Base-by-base conservation (phyloP, 1,284 basidiomycete genomes). In the Sphaerobolus stellatus region DNA sequence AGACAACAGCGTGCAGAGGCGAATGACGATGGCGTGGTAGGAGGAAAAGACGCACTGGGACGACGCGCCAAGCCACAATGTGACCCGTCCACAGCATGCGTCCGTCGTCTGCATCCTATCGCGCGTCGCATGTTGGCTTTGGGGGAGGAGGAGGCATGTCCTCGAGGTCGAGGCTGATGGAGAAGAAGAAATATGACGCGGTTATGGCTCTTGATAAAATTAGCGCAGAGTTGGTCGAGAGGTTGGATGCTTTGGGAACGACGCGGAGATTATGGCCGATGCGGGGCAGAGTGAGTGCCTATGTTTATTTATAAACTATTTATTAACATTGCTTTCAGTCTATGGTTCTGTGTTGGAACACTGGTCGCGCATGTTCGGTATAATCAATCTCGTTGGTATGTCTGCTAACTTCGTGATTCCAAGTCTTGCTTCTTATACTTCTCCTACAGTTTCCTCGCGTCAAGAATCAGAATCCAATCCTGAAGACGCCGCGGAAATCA, bases 281-380 rank as follows among this genome's bases (percentile, higher is more conserved):
- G 85, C 88, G 4, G 88, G 86, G 3, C 72, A 80, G 74, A 81
- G 88, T 88, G 53, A 41, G 69, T 54, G 38, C 20, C 22, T 27
- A 20, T 25, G 36, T 30, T 27, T 52, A 28, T 43, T 9, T 33
- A 53, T n/a, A n/a, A n/a, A n/a, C n/a, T n/a, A n/a, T n/a, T n/a
- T n/a, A 55, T 36, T 52, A n/a, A 48, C 50, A n/a, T n/a, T n/a
- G 30, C 14, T 27, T 16, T 25, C 56, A 90, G 87, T 86, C 29
- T 83, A 86, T 58, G 88, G 88, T 9, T 80, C 88, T 63, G 88
- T 90, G 1, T 75, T 89, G 22, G 82, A 83, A 58, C 87, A 90
- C 59, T 90, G 88, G 88, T 84, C 86, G 13, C 82, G 80, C 64
- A 90, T 90, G 88, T 90, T 90, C 64, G 77, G 83, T 57, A 88